A percentile compares a stretch with the other conserved stretches of the same genome.
Evolutionary conservation across 345 rosid genomes (phyloP).

Genomic region (Physaria fendleri): DNA sequence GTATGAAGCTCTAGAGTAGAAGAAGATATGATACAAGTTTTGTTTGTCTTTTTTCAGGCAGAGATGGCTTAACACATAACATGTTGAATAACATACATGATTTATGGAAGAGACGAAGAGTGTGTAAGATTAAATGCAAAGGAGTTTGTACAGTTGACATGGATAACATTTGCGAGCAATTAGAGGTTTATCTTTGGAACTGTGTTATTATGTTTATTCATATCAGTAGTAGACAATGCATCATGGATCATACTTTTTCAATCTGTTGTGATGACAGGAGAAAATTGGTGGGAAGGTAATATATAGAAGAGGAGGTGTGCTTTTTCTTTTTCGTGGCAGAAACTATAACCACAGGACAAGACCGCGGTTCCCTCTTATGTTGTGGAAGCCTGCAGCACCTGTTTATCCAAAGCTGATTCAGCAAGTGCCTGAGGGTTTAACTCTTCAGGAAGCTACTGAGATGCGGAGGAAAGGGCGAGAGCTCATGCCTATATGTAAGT

Average conservation of each 20-base stretch:
- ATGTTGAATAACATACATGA: constrained; percentile 92
- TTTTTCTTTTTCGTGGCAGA: constrained; percentile 85
- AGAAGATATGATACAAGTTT: not conserved
- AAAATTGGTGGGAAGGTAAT: constrained; percentile 88
- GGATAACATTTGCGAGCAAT: constrained; percentile 78
- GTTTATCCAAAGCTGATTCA: constrained; percentile 72
- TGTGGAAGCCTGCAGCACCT: constrained; percentile 85
- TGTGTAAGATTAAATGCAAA: constrained; percentile 85
- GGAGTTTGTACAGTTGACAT: constrained; percentile 96
- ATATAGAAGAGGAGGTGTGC: constrained; percentile 62
- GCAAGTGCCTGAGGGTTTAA: constrained; percentile 63
- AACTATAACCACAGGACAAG: constrained; percentile 78
- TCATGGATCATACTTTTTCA: not conserved
- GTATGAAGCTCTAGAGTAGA: constrained; percentile 34
- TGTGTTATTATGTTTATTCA: not conserved
- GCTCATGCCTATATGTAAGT: constrained; percentile 68
- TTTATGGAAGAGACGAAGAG: constrained; percentile 79
- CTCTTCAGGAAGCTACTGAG: constrained; percentile 54
- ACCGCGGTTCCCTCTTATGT: constrained; percentile 83
- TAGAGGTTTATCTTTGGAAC: constrained; percentile 51
- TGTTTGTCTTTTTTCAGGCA: constrained; percentile 47
- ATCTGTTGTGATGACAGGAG: constrained; percentile 44
- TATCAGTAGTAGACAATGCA: not conserved
- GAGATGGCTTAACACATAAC: constrained; percentile 96
- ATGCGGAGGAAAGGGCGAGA: constrained; percentile 82